These are phyloP conservation scores for Fusarium sterilihyphosum DNA, from an alignment of 2,329 filamentous ascomycete genomes.

Conservation along the genomic window DNA sequence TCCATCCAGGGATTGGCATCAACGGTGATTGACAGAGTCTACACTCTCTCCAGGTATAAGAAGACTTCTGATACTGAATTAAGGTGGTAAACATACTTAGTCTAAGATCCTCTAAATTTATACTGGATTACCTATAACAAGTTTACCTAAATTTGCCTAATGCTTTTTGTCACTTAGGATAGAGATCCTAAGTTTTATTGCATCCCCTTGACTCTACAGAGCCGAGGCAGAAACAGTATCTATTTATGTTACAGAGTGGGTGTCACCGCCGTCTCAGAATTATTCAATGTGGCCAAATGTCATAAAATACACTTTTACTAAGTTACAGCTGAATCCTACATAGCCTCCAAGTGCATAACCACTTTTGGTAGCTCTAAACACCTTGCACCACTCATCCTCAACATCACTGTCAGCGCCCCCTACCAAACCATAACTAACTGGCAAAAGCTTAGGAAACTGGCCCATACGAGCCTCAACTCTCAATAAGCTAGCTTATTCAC, in stretches of 20 bases:
- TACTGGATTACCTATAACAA: too few relatives aligned
- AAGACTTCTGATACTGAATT: too few relatives aligned
- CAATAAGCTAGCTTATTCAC: conserved; percentile 10
- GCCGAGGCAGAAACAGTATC: background rate
- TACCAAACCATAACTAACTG: background rate
- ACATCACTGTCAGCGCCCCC: background rate
- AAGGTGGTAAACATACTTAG: too few relatives aligned
- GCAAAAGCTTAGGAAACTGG: background rate
- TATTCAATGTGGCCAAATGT: background rate
- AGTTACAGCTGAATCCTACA: background rate
- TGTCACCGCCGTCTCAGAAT: background rate
- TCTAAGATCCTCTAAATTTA: too few relatives aligned
- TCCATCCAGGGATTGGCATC: conserved; percentile 7
- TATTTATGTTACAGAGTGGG: background rate
- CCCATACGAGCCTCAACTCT: background rate
- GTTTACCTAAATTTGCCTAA: too few relatives aligned
- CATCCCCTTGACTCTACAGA: background rate
- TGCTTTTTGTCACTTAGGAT: too few relatives aligned
- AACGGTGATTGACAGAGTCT: background rate
- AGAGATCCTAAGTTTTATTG: too few relatives aligned
- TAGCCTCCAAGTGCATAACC: background rate
- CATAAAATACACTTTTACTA: background rate
- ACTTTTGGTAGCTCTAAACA: background rate
- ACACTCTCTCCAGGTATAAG: background rate
- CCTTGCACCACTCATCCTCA: background rate